Percentiles rank a stretch among this genome's conserved stretches.
Evolutionary conservation across 768 basidiomycete genomes (phyloP).

Genomic region (Russula sp.): DNA sequence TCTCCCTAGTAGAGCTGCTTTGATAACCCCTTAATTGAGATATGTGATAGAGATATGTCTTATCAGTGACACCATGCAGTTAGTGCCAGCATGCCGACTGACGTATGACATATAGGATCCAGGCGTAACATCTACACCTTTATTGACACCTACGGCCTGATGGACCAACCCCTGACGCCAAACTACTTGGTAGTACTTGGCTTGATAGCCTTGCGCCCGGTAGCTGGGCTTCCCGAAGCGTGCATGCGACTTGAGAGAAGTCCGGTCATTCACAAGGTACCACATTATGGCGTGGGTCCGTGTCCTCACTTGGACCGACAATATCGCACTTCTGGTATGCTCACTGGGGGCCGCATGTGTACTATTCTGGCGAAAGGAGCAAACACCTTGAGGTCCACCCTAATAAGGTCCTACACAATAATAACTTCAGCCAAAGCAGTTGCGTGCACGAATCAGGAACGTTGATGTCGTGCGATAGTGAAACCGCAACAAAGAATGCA

Average conservation of each 20-base stretch:
- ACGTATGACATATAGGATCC: not conserved
- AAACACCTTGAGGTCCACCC: not conserved
- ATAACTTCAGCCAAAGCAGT: not conserved
- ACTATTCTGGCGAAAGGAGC: not conserved
- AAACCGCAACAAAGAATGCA: constrained; percentile 25
- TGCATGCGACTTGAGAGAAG: not conserved
- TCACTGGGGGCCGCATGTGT: not conserved
- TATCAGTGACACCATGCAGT: no score
- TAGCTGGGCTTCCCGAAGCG: not conserved
- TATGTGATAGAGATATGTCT: no score
- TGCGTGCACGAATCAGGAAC: not conserved
- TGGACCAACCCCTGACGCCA: not conserved
- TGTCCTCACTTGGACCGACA: no score
- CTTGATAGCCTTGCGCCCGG: not conserved
- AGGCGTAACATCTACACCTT: not conserved
- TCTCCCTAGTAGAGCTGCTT: no score
- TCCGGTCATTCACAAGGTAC: not conserved
- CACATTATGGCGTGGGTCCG: not conserved
- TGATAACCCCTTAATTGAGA: no score
- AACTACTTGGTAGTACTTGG: not conserved
- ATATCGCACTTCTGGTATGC: not conserved
- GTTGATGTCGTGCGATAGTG: not conserved
- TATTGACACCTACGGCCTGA: not conserved
- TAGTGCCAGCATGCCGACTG: no score
- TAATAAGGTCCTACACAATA: not conserved